These are phyloP conservation scores for Pseudogymnoascus destructans DNA, from an alignment of 2,329 filamentous ascomycete genomes.

Conservation along the genomic window DNA sequence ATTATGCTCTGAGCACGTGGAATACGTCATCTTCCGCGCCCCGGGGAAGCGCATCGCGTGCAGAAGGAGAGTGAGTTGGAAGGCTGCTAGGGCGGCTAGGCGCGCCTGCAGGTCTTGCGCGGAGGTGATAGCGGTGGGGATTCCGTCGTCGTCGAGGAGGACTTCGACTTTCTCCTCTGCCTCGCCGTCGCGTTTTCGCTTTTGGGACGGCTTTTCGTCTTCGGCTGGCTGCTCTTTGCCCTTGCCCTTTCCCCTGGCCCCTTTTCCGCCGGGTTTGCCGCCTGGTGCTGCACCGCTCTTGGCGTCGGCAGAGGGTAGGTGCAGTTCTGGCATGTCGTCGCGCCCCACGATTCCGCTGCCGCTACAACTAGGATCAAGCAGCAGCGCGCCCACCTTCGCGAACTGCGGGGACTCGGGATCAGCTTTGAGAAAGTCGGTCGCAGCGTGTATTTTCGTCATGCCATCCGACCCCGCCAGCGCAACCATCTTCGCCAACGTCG, in stretches of 20 bases:
- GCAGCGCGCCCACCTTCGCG: slow-evolving; percentile 59
- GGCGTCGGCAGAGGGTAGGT: slow-evolving; percentile 37
- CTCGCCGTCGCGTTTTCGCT: slow-evolving; percentile 22
- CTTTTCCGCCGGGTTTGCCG: slow-evolving; percentile 8
- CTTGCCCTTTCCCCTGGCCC: slow-evolving; percentile 14
- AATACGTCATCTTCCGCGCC: slow-evolving; percentile 71
- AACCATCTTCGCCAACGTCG: slow-evolving; percentile 76
- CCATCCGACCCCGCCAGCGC: slow-evolving; percentile 56
- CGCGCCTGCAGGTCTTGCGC: slow-evolving; percentile 48
- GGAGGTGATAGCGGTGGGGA: slow-evolving; percentile 37
- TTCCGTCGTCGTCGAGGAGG: slow-evolving; percentile 43
- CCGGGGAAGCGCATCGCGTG: slow-evolving; percentile 75
- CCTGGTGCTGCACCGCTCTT: slow-evolving; percentile 24
- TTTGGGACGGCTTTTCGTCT: slow-evolving; percentile 18
- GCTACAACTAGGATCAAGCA: slow-evolving; percentile 90
- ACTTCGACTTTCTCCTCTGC: slow-evolving; percentile 24
- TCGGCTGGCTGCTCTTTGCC: slow-evolving; percentile 14
- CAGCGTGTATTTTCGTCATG: slow-evolving; percentile 54
- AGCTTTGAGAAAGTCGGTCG: slow-evolving; percentile 70
- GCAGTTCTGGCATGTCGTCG: slow-evolving; percentile 60
- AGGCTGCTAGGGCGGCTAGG: slow-evolving; percentile 59
- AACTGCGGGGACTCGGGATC: slow-evolving; percentile 52
- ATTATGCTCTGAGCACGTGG: slow-evolving; percentile 79
- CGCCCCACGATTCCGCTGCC: slow-evolving; percentile 88
- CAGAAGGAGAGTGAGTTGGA: slow-evolving; percentile 69